phyloP scores from a whole-genome alignment of 495 filamentous ascomycete species.

The Tuber melanosporum region DNA sequence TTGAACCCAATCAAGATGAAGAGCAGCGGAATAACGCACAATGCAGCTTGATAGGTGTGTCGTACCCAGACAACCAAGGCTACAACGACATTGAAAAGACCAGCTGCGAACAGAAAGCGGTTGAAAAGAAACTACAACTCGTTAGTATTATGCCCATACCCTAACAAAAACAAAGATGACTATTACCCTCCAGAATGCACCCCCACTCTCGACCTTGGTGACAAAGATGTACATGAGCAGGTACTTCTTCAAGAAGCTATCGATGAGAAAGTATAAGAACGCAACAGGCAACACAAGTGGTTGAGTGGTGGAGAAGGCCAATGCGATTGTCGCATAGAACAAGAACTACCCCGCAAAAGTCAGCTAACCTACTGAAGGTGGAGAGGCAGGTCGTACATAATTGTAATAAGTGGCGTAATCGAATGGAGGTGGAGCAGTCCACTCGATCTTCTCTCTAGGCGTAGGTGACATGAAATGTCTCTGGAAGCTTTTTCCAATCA shows the following conservation, averaged over 20 bases:
- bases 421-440: slow-evolving; percentile 85
- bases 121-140: slow-evolving; percentile 62
- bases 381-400: slow-evolving; percentile 44
- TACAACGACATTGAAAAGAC: slow-evolving; percentile 72
- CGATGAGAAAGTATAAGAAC: slow-evolving; percentile 81
- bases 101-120: slow-evolving; percentile 73
- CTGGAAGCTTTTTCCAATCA: slow-evolving; percentile 73
- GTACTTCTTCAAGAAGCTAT: slow-evolving; percentile 91
- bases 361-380: background rate
- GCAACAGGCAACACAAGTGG: slow-evolving; percentile 85
- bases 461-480: slow-evolving; percentile 81
- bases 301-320: slow-evolving; percentile 81
- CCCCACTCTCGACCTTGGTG: slow-evolving; percentile 92
- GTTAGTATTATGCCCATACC: slow-evolving; percentile 8
- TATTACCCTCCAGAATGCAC: slow-evolving; percentile 73
- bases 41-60: slow-evolving; percentile 23
- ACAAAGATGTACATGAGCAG: slow-evolving; percentile 87
- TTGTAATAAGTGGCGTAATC: slow-evolving; percentile 97
- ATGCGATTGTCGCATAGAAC: slow-evolving; percentile 82
- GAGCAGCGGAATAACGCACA: slow-evolving; percentile 62
- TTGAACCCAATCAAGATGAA: slow-evolving; percentile 82
- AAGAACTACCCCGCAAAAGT: slow-evolving; percentile 55
- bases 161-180: background rate
- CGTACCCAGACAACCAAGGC: slow-evolving; percentile 61
- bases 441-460: slow-evolving; percentile 84